Evolutionary conservation across 129 eudicot species (phyloP).

Genomic region (Pittosporum tobira): DNA sequence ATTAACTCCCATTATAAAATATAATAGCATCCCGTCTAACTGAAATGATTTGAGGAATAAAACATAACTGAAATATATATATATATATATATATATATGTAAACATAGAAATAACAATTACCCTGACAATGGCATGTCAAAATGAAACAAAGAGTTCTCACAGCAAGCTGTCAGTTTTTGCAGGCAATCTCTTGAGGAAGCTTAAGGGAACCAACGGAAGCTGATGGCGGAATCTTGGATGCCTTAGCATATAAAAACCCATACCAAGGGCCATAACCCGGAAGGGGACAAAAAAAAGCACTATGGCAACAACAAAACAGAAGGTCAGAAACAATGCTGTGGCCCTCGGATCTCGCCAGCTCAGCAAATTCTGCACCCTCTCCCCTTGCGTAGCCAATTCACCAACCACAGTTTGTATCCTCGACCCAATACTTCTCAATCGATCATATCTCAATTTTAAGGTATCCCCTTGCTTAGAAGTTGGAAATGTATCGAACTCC

Average conservation of each 20-base stretch:
- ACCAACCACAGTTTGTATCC: constrained; percentile 40
- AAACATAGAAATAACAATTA: background rate
- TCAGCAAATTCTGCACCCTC: constrained; percentile 34
- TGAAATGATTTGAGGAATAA: background rate
- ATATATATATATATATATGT: background rate
- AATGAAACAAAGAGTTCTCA: constrained; percentile 16
- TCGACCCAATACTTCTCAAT: constrained; percentile 30
- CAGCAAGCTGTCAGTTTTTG: constrained; percentile 37
- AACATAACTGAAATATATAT: too few relatives aligned
- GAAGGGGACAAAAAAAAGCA: constrained; percentile 29
- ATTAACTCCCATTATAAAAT: background rate
- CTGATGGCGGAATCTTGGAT: constrained; percentile 39
- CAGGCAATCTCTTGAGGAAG: constrained; percentile 53
- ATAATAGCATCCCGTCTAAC: too few relatives aligned
- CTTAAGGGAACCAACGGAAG: constrained; percentile 34
- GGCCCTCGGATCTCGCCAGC: constrained; percentile 69
- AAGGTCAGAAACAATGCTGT: constrained; percentile 35
- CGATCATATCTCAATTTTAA: constrained; percentile 44
- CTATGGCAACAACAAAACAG: constrained; percentile 33
- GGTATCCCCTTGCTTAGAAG: constrained; percentile 27
- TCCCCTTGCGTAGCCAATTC: constrained; percentile 57
- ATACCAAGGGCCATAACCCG: constrained; percentile 17
- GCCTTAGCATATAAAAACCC: constrained; percentile 42
- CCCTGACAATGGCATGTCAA: background rate
- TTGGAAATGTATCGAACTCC: constrained; percentile 43